Evolutionary conservation across 768 basidiomycete species (phyloP), one percentile per base, ranked within the genome.

Genomic region (Rhizopogon salebrosus): DNA sequence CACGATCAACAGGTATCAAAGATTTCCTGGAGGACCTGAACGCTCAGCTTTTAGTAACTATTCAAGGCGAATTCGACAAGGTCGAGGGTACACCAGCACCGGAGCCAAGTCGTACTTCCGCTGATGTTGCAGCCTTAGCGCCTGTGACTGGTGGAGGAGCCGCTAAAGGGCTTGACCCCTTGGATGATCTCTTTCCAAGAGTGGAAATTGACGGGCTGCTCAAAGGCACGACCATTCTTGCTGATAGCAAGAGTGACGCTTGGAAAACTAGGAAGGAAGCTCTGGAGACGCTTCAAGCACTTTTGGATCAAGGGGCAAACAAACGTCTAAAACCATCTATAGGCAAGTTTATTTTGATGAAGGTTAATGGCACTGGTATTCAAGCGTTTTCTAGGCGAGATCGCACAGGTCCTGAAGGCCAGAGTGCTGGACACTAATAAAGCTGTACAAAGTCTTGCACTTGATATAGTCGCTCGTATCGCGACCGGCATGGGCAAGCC

Each of bases 241-340:
- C 84, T 2, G 92, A 93, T 60, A 77, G 86, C 9, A 94, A 92
- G 72, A 95, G 85, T 60, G 95, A 95, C 57, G 86, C 92, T 0
- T 99, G 95, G 95, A 98, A 98, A 73, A 84, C 82, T 1, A 87
- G 95, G 71, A 99, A 99, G 67, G 95, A 98, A 62, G 94, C 91
- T 3, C 75, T 98, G 53, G 97, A 98, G 67, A 74, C 76, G 0
- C 68, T 98, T 16, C 87, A 92, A 62, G 83, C 80, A 0, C 79
- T 92, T 53, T 71, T 99, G 31, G 95, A 98, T 62, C 88, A 93
- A 70, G 90, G 91, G 46, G 77, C 82, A 39, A 98, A 98, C 67
- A 95, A 95, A 62, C 84, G 97, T 14, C 66, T 99, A 52, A 98
- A 98, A 68, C 80, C 92, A 22, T 80, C 72, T 8, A 92, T 99